Percentiles rank a stretch among this genome's conserved stretches.
phyloP scores from a whole-genome alignment of 1,139 yeast species.

The Chernovozyma sophiae-reginae region DNA sequence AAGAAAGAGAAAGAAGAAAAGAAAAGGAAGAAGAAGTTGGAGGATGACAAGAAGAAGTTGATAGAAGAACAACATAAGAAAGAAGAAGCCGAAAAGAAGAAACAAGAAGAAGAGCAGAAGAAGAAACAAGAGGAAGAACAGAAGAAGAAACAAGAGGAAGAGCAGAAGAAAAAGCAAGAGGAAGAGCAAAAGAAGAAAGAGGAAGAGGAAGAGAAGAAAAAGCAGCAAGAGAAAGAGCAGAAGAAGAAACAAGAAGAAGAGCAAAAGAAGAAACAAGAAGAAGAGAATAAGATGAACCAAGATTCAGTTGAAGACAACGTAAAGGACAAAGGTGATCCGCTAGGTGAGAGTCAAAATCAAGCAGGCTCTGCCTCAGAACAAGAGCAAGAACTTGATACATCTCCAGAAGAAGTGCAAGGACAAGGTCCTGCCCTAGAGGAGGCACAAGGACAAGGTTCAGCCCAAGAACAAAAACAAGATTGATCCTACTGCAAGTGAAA shows the following conservation, averaged over 20 bases:
- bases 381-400: no score
- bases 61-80: slow-evolving; percentile 2
- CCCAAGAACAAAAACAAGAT: no score
- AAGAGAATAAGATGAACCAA: background rate
- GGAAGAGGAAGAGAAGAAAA: background rate
- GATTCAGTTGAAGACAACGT: slow-evolving; percentile 2
- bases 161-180: slow-evolving; percentile 2
- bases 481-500: no score
- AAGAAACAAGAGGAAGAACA: slow-evolving; percentile 3
- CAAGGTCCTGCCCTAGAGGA: no score
- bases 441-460: no score
- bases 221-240: background rate
- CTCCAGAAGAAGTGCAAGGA: no score
- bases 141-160: slow-evolving; percentile 1
- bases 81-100: slow-evolving; percentile 1
- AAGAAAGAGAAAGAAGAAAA: slow-evolving; percentile 3
- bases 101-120: slow-evolving; percentile 1
- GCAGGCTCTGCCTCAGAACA: no score
- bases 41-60: slow-evolving; percentile 1
- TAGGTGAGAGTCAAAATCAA: no score
- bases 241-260: slow-evolving; percentile 9
- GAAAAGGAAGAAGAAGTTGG: slow-evolving; percentile 1
- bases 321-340: no score
- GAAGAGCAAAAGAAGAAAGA: slow-evolving; percentile 1
- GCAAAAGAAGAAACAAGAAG: slow-evolving; percentile 7